Base-by-base conservation (phyloP, 2,329 filamentous ascomycete genomes). In the Colletotrichum sp. region DNA sequence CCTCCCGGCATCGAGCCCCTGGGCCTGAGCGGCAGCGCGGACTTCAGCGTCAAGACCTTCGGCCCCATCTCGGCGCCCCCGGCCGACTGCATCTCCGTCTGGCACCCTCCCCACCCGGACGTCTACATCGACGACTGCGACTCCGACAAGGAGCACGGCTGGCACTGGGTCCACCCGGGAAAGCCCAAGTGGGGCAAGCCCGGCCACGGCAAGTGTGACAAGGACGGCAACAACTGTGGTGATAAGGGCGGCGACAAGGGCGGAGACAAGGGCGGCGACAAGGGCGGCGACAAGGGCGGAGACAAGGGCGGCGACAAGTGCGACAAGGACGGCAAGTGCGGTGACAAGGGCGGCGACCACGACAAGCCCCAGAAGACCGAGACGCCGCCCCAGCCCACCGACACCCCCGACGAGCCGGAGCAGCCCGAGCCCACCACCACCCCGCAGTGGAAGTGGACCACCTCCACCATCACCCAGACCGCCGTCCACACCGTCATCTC, bases 381-480 rank as follows among this genome's bases (percentile, higher is more conserved):
- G 32, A 28, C 58, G 26, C 63, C 65, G 38, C 12, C 48, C 34
- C 32, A 67, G 26, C 36, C 64, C 16, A 21, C 71, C 52, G 13
- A 65, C 7, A n/a, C 36, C 16, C 32, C 67, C 24, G 43, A 74
- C 8, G 43, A 67, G 26, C 72, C 72, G 7, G 68, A 57, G 15
- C 66, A 73, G 24, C 66, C 71, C 32, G 38, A 75, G 72, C 76
- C 81, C 28, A 70, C 77, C n/a, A 76, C 43, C 60, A 6, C 79
- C 68, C 77, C 79, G 55, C 73, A 80, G 60, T 81, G 83, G 78
- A 80, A 81, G 77, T 87, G 84, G 85, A 84, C 83, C 30, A 87
- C 85, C 48, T 86, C 83, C 81, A 88, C 86, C 76, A 79, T 87
- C 79, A 86, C 82, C 68, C 80, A 81, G 68, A 87, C 86, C 24